phyloP scores from a whole-genome alignment of 345 rosid genomes.

The Acer yangbiense region DNA sequence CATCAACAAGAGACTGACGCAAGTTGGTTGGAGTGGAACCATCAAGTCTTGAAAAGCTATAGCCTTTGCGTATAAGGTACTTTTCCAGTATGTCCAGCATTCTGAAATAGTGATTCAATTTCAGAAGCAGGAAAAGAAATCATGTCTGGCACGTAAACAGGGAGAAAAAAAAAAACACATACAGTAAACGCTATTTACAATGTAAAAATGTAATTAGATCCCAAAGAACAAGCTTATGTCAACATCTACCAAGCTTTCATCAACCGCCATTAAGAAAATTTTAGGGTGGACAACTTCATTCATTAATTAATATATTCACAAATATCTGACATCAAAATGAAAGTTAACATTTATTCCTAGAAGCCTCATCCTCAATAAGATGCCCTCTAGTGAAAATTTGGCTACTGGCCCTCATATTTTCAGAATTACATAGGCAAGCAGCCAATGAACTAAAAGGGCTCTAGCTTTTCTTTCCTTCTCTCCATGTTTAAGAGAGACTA shows the following conservation, averaged over 20 bases:
- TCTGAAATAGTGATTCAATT: constrained; percentile 42
- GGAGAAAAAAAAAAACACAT: neutral
- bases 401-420: neutral
- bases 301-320: neutral
- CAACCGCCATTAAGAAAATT: neutral
- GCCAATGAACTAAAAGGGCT: neutral
- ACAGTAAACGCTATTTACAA: neutral
- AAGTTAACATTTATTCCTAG: neutral
- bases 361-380: neutral
- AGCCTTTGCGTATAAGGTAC: constrained; percentile 85
- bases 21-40: constrained; percentile 87
- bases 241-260: neutral
- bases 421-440: neutral
- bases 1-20: constrained; percentile 84
- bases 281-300: neutral
- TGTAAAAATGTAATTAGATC: neutral
- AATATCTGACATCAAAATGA: neutral
- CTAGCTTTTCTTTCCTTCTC: neutral
- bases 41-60: constrained; percentile 86
- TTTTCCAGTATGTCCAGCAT: constrained; percentile 94
- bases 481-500: neutral
- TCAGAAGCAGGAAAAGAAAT: constrained; percentile 21
- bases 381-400: neutral
- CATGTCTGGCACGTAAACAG: neutral
- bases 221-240: neutral